These are phyloP conservation scores for Solanum verrucosum DNA, from an alignment of 257 asterid genomes.

Conservation along the genomic window DNA sequence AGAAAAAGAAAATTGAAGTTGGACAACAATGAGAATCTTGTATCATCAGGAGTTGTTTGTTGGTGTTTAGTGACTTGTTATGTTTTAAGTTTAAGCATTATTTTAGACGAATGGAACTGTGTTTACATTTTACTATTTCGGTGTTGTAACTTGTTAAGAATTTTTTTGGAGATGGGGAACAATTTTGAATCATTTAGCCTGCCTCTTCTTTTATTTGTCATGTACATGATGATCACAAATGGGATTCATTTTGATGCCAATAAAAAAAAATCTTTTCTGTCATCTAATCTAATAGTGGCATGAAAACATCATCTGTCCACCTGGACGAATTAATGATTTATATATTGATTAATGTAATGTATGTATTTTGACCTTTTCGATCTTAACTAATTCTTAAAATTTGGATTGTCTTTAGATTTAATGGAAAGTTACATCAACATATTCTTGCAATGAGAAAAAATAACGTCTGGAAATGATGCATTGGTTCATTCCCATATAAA, in stretches of 20 bases:
- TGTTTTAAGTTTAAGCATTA: not conserved
- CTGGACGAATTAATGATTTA: not conserved
- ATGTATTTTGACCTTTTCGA: not conserved
- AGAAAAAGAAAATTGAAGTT: conserved; percentile 7
- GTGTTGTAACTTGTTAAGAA: not conserved
- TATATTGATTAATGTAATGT: not conserved
- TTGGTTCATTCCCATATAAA: too few relatives aligned
- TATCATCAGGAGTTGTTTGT: not conserved
- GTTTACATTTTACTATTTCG: not conserved
- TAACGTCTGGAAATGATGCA: too few relatives aligned
- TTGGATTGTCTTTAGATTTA: not conserved
- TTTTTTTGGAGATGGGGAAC: not conserved
- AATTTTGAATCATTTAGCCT: not conserved
- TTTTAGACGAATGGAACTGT: not conserved
- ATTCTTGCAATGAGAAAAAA: too few relatives aligned
- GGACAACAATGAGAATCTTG: not conserved
- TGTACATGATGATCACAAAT: not conserved
- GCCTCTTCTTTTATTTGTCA: not conserved
- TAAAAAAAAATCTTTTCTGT: too few relatives aligned
- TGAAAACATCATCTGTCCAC: not conserved
- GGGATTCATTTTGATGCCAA: not conserved
- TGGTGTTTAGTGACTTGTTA: not conserved
- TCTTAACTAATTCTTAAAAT: too few relatives aligned
- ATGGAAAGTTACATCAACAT: not conserved
- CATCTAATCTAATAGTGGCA: not conserved